phyloP scores from a whole-genome alignment of 208 protist genomes.

The Borovskyia barvae region DNA sequence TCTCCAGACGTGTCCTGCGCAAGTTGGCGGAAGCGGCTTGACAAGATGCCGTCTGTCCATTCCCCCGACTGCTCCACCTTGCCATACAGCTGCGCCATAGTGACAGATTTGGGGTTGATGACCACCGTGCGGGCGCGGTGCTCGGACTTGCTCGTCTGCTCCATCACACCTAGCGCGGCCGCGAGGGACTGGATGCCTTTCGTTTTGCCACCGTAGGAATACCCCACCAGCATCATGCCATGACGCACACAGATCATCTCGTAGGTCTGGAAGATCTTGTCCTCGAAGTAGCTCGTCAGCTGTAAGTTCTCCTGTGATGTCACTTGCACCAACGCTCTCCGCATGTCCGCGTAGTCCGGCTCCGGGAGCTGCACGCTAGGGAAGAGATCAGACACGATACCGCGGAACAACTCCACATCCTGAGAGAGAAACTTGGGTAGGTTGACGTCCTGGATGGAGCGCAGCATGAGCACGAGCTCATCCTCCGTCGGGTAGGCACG shows the following conservation, averaged over 20 bases:
- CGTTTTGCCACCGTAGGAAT: conserved; percentile 93
- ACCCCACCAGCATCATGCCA: conserved; percentile 98
- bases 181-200: conserved; percentile 86
- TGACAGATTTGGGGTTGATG: conserved; percentile 96
- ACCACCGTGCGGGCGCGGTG: conserved; percentile 81
- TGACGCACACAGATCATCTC: conserved; percentile 98
- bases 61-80: conserved; percentile 94
- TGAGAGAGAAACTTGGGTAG: conserved; percentile 95
- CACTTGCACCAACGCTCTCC: conserved; percentile 61
- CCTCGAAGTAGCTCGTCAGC: conserved; percentile 88
- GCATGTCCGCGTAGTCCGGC: conserved; percentile 90
- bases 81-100: conserved; percentile 95
- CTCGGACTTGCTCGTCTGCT: conserved; percentile 60
- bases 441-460: conserved; percentile 95
- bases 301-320: conserved; percentile 77
- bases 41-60: conserved; percentile 97
- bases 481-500: conserved; percentile 87
- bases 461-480: conserved; percentile 95
- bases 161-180: conserved; percentile 79
- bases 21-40: conserved; percentile 90
- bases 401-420: conserved; percentile 96
- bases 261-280: conserved; percentile 92
- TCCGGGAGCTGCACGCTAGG: conserved; percentile 84
- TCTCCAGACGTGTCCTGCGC: conserved; percentile 81
- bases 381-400: conserved; percentile 96